Evolutionary conservation across 768 basidiomycete species (phyloP).

Genomic region (Mrakia hoshinonis): DNA sequence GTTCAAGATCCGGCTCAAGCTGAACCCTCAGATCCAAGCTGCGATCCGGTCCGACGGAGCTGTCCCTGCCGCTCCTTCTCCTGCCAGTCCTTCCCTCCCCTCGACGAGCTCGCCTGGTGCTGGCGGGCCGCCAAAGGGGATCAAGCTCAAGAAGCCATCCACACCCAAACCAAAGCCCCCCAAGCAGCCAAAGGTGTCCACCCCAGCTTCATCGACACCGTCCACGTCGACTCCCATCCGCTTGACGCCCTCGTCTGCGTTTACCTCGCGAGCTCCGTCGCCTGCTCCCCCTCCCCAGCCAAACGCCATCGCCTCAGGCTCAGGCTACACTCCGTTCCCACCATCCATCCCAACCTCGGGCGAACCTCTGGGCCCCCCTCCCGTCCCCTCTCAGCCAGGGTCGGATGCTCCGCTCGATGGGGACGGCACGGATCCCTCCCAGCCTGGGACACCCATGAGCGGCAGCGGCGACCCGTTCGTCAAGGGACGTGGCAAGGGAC

Average conservation of each 20-base stretch:
- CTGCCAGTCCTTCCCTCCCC: constrained; percentile 4
- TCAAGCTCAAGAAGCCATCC: not conserved
- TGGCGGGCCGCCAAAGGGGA: not conserved
- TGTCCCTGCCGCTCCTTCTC: not conserved
- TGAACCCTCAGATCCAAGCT: not conserved
- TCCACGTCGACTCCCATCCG: not conserved
- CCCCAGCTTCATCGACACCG: not conserved
- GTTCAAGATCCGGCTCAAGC: constrained; percentile 29
- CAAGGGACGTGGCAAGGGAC: not conserved
- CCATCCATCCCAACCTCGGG: not conserved
- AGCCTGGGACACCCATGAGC: not conserved
- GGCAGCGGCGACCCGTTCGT: not conserved
- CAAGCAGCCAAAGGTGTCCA: not conserved
- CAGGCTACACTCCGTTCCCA: not conserved
- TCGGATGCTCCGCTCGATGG: not conserved
- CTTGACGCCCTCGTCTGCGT: not conserved
- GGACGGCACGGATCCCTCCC: not conserved
- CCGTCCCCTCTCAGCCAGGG: not conserved
- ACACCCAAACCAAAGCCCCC: not conserved
- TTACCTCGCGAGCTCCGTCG: constrained; percentile 1
- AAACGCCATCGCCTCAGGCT: not conserved
- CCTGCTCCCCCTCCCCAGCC: not conserved
- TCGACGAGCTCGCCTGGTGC: not conserved
- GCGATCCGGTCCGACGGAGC: not conserved
- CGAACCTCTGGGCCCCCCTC: not conserved